These are phyloP conservation scores for Pleodorina starrii DNA, from an alignment of 139 green algal genomes.

Conservation along the genomic window DNA sequence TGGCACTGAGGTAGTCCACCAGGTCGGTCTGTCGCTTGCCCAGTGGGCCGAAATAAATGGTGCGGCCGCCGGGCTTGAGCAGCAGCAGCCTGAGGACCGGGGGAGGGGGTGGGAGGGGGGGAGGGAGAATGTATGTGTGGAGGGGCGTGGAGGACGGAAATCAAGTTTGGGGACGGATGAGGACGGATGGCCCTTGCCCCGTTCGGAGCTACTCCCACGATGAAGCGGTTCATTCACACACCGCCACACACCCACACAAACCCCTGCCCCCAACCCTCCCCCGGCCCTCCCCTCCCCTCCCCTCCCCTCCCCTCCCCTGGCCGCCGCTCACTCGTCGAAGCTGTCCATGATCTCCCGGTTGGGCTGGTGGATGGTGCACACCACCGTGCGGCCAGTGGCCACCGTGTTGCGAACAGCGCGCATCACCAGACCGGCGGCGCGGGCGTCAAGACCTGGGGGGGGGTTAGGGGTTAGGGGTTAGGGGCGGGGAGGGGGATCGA, in stretches of 20 bases:
- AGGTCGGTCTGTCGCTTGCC: conserved; percentile 60
- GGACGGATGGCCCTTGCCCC: neutral
- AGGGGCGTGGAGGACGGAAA: neutral
- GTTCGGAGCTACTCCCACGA: too few species aligned
- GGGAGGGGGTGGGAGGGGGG: neutral
- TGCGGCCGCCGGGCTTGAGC: conserved; percentile 54
- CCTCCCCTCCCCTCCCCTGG: too few species aligned
- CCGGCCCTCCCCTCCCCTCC: too few species aligned
- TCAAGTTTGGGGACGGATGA: too few species aligned
- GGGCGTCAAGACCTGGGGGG: conserved; percentile 80
- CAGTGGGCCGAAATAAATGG: neutral
- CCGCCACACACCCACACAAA: too few species aligned
- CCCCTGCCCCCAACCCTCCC: too few species aligned
- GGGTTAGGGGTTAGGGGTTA: too few species aligned
- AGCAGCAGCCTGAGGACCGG: conserved; percentile 72
- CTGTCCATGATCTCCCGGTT: conserved; percentile 77
- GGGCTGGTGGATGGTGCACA: conserved; percentile 96
- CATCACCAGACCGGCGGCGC: conserved; percentile 90
- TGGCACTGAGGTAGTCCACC: conserved; percentile 68
- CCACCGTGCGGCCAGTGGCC: conserved; percentile 84
- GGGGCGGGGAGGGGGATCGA: neutral
- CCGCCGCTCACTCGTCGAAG: conserved; percentile 33
- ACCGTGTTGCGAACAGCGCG: conserved; percentile 84
- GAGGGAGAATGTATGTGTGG: neutral
- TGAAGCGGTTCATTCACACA: too few species aligned